Conservation (phyloP, 495 filamentous ascomycete genomes). For the Hyphodiscus hymeniophilus region DNA sequence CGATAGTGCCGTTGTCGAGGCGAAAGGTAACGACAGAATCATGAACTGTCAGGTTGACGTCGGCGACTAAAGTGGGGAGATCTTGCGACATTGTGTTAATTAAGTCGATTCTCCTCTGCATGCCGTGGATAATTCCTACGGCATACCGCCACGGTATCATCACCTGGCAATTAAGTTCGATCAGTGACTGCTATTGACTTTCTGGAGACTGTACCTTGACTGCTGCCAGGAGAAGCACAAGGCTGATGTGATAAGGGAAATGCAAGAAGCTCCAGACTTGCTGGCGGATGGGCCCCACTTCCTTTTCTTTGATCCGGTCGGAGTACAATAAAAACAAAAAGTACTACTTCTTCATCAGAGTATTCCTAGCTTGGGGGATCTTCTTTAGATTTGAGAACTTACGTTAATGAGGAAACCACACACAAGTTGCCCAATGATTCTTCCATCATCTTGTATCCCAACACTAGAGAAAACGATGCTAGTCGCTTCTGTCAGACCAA, state of each 20-base stretch:
- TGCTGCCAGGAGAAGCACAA: slow-evolving; percentile 58
- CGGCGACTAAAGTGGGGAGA: no score
- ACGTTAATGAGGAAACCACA: no score
- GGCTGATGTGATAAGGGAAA: slow-evolving; percentile 59
- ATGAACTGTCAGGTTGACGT: no score
- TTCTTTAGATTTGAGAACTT: no score
- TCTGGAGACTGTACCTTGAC: slow-evolving; percentile 31
- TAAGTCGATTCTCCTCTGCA: no score
- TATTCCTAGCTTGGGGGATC: not conserved
- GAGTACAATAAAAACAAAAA: slow-evolving; percentile 67
- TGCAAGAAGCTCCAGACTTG: slow-evolving; percentile 60
- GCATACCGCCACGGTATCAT: no score
- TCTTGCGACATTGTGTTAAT: no score
- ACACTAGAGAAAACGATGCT: no score
- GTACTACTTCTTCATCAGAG: slow-evolving; percentile 34
- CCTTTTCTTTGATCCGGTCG: slow-evolving; percentile 42
- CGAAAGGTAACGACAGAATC: no score
- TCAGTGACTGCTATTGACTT: slow-evolving; percentile 3
- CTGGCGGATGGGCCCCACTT: slow-evolving; percentile 50
- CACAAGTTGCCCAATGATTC: not conserved
- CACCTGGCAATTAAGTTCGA: not conserved
- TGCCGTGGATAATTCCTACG: no score
- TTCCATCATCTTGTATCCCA: not conserved
- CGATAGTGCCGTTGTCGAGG: no score
- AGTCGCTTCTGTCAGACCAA: no score